phyloP scores from a whole-genome alignment of 768 basidiomycete species.

The Leccinum fibrillosum region DNA sequence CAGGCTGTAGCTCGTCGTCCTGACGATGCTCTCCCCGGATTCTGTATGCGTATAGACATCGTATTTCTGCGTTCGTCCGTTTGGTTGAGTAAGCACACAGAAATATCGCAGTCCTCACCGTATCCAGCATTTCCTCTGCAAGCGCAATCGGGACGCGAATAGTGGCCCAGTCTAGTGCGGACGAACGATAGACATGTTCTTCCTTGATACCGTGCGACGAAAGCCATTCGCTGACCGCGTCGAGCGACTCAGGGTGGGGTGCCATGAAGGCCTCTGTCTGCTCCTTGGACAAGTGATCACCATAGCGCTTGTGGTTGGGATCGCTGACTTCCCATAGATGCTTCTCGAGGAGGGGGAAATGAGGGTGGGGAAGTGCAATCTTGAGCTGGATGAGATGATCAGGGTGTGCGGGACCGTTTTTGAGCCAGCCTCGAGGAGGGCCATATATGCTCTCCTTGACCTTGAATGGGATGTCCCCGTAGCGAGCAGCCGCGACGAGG shows the following conservation, averaged over 20 bases:
- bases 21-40: conserved; percentile 52
- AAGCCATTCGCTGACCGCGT: conserved; percentile 61
- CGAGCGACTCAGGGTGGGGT: conserved; percentile 51
- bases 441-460: conserved; percentile 49
- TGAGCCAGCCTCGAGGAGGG: conserved; percentile 49
- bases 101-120: conserved; percentile 38
- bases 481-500: conserved; percentile 9
- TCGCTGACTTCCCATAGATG: conserved; percentile 58
- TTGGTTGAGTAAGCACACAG: background rate
- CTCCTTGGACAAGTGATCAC: conserved; percentile 57
- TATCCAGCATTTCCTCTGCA: conserved; percentile 70
- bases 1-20: conserved; percentile 69
- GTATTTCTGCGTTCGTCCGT: conserved; percentile 46
- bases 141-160: conserved; percentile 53
- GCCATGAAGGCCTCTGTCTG: conserved; percentile 61
- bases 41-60: conserved; percentile 54
- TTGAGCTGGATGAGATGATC: conserved; percentile 51
- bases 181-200: conserved; percentile 48
- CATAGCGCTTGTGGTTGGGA: conserved; percentile 52
- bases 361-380: conserved; percentile 53
- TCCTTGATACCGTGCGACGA: conserved; percentile 50
- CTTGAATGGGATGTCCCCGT: conserved; percentile 20
- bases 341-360: conserved; percentile 48
- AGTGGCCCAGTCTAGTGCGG: conserved; percentile 69
- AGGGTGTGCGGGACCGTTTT: conserved; percentile 40